A percentile compares a stretch with the other conserved stretches of the same genome.
These are phyloP conservation scores for Sarocladiaceae sp. DNA, from an alignment of 2,329 filamentous ascomycete species.

Conservation along the genomic window DNA sequence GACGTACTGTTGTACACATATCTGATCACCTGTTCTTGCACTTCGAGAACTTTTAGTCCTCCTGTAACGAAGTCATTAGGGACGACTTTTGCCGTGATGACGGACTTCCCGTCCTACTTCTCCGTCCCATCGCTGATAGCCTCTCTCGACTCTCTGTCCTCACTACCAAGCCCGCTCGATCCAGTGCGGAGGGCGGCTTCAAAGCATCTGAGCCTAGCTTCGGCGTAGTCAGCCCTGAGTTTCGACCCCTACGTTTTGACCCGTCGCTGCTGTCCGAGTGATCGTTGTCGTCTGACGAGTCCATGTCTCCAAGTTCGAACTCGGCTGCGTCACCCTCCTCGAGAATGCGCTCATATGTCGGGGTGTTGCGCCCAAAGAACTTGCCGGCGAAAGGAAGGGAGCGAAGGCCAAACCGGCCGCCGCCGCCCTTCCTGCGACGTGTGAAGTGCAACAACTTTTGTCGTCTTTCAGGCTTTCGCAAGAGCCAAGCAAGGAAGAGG, in stretches of 20 bases:
- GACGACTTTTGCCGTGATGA: slow-evolving; percentile 54
- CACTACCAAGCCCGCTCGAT: slow-evolving; percentile 69
- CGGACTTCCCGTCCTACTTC: slow-evolving; percentile 53
- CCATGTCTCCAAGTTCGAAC: slow-evolving; percentile 71
- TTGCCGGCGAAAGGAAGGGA: slow-evolving; percentile 54
- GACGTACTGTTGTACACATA: not conserved
- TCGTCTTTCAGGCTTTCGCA: slow-evolving; percentile 76
- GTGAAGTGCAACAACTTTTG: slow-evolving; percentile 23
- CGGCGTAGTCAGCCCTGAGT: slow-evolving; percentile 66
- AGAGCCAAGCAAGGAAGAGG: slow-evolving; percentile 63
- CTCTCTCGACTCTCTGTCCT: slow-evolving; percentile 85
- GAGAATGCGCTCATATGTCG: slow-evolving; percentile 76
- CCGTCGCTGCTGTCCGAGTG: slow-evolving; percentile 58
- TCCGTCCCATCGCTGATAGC: slow-evolving; percentile 52
- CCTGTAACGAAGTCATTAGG: slow-evolving; percentile 45
- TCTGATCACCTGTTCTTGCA: not conserved
- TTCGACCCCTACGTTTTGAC: slow-evolving; percentile 51
- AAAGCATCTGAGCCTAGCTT: slow-evolving; percentile 45
- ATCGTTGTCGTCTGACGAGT: slow-evolving; percentile 57
- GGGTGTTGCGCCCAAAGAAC: slow-evolving; percentile 56
- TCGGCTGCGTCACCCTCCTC: slow-evolving; percentile 73
- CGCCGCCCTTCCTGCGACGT: slow-evolving; percentile 21
- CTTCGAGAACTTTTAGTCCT: slow-evolving; percentile 26
- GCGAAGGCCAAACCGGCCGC: slow-evolving; percentile 34
- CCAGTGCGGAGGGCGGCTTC: slow-evolving; percentile 42